Base-by-base conservation (phyloP, 345 rosid genomes). In the Bruguiera gymnorhiza region DNA sequence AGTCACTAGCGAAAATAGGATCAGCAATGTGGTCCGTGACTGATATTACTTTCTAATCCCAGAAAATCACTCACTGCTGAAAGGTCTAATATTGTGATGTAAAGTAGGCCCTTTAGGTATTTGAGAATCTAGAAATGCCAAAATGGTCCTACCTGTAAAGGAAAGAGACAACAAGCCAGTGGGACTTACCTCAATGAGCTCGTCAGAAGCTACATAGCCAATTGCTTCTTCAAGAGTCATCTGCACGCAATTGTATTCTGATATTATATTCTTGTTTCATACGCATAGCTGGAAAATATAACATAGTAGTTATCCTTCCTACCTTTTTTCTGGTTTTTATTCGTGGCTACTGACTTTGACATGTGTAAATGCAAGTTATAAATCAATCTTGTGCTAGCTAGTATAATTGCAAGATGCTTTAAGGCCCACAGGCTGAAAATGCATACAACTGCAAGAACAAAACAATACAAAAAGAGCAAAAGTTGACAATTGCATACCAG, bases 201-300 rank as follows among this genome's bases (percentile, higher is more conserved):
- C 99, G 83, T 92, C 99, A 18, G 97, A 81, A 50, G 92, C 99
- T 31, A 95, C 98, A 74, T 95, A 95, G 30, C 99, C 98, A 46
- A 92, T 90, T 69, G 97, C 98, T 83, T 95, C 98, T 85, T 95
- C 99, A 34, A 92, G 93, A 43, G 92, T 95, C 89, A 95, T 81
- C 99, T 95, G 89, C 75, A 74, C n/a, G 78, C 30, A 74, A 68
- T 68, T 21, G 36, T 51, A 36, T 36, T 70, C 37, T 50, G 52
- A 70, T 36, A 67, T 71, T 62, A 73, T 46, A 56, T 51, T 29
- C 19, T 50, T 64, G 7, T 16, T 21, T 48, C 9, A 18, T 16
- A 5, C 27, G 26, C 56, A 26, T 27, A 13, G 67, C n/a, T 8
- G 8, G 19, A 13, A 43, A 3, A 43, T 43, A 43, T 13, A 43